Evolutionary conservation across 441 rosid species (phyloP).

Genomic region (Populus trichocarpa): DNA sequence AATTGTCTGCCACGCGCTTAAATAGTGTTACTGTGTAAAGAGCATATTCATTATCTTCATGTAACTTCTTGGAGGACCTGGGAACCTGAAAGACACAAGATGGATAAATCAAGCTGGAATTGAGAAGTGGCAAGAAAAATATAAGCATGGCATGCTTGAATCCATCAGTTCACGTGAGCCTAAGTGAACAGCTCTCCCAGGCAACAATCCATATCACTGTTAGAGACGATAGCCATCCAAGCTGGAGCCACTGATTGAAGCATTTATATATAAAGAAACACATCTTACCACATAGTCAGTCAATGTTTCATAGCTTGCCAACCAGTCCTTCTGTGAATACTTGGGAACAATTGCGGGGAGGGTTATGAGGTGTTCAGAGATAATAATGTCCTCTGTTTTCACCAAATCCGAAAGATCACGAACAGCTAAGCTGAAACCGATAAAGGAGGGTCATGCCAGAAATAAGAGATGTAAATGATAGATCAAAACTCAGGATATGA

Average conservation of each 20-base stretch:
- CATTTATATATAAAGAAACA: conserved; percentile 2
- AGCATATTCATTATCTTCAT: conserved; percentile 97
- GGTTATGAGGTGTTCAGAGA: conserved; percentile 81
- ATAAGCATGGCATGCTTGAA: neutral
- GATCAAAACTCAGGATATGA: conserved; percentile 2
- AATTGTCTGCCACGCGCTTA: conserved; percentile 89
- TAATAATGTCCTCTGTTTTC: conserved; percentile 81
- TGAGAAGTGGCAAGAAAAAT: neutral
- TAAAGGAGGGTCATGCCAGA: conserved; percentile 22
- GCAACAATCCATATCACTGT: neutral
- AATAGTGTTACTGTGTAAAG: conserved; percentile 86
- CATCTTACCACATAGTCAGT: conserved; percentile 84
- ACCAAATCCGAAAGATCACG: conserved; percentile 95
- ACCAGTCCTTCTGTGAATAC: conserved; percentile 98
- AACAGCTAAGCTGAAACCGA: conserved; percentile 86
- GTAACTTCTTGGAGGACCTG: conserved; percentile 78
- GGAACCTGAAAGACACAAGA: conserved; percentile 64
- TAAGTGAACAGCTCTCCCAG: conserved; percentile 7
- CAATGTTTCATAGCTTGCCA: conserved; percentile 86
- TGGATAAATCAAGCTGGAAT: conserved; percentile 16
- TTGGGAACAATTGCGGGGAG: conserved; percentile 88
- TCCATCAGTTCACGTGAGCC: conserved; percentile 1
- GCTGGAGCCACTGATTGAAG: neutral
- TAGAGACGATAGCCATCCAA: neutral
- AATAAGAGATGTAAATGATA: neutral